Conservation (phyloP, 2,329 filamentous ascomycete genomes). For the Pseudogymnoascus destructans region DNA sequence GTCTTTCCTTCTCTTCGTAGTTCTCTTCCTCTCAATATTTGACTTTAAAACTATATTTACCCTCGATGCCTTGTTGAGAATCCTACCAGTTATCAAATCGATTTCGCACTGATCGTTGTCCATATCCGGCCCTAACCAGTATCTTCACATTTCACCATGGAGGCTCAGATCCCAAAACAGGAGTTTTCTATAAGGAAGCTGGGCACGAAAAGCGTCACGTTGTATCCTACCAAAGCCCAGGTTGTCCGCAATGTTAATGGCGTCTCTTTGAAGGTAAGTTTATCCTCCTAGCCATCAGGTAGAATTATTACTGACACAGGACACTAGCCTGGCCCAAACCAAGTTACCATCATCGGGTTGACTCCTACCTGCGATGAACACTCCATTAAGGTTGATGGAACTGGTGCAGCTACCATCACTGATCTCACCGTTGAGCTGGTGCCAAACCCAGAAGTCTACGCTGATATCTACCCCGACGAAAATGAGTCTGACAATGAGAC, state of each 20-base stretch:
- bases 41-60: neutral
- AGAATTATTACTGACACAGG: conserved; percentile 6
- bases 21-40: neutral
- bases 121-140: neutral
- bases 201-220: conserved; percentile 45
- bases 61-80: neutral
- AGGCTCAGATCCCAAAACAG: conserved; percentile 25
- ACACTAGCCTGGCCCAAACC: conserved; percentile 38
- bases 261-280: conserved; percentile 31
- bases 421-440: conserved; percentile 49
- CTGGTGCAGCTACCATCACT: conserved; percentile 43
- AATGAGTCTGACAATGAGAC: conserved; percentile 18
- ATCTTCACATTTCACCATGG: conserved; percentile 13
- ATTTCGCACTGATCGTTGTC: conserved; percentile 2
- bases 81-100: neutral
- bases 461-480: conserved; percentile 27
- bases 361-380: conserved; percentile 40
- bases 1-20: neutral
- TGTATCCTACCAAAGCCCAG: conserved; percentile 49
- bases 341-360: conserved; percentile 42
- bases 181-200: conserved; percentile 45
- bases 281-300: neutral
- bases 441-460: conserved; percentile 35
- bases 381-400: conserved; percentile 47
- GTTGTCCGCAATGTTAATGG: conserved; percentile 46